Evolutionary conservation across 495 filamentous ascomycete species (phyloP).

Genomic region (Beverwykella pulmonaria): DNA sequence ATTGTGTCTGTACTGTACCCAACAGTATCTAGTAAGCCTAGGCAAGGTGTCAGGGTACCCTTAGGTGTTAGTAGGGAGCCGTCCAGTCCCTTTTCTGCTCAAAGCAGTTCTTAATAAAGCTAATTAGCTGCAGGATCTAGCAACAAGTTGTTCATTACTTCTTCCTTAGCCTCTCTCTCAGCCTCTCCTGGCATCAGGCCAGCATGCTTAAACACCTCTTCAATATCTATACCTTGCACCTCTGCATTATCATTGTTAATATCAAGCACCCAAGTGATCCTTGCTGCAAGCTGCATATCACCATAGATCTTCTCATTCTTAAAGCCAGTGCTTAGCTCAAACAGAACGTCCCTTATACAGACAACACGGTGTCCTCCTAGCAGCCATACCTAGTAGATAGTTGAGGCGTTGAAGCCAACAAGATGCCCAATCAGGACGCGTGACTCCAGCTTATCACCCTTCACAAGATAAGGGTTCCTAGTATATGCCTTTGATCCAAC

Average conservation of each 20-base stretch:
- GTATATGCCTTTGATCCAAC: conserved; percentile 18
- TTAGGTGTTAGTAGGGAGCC: neutral
- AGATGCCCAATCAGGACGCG: conserved; percentile 25
- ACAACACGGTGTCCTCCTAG: conserved; percentile 28
- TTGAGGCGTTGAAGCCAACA: conserved; percentile 26
- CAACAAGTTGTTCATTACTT: neutral
- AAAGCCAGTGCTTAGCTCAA: neutral
- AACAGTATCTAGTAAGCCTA: neutral
- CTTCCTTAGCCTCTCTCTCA: neutral
- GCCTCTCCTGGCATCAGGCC: neutral
- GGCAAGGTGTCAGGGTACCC: neutral
- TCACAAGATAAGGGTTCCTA: neutral
- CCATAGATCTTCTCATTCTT: conserved; percentile 2
- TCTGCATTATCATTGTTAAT: neutral
- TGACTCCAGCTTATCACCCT: conserved; percentile 17
- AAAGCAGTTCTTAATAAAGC: neutral
- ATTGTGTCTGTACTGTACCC: neutral
- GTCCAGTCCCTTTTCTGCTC: neutral
- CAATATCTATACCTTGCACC: neutral
- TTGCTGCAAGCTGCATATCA: neutral
- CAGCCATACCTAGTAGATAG: conserved; percentile 30
- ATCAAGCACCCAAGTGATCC: no score
- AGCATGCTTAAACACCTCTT: neutral
- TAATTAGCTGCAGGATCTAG: neutral
- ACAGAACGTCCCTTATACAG: conserved; percentile 12